Evolutionary conservation across 345 rosid species (phyloP).

Genomic region (Eucalyptus tenuipes): DNA sequence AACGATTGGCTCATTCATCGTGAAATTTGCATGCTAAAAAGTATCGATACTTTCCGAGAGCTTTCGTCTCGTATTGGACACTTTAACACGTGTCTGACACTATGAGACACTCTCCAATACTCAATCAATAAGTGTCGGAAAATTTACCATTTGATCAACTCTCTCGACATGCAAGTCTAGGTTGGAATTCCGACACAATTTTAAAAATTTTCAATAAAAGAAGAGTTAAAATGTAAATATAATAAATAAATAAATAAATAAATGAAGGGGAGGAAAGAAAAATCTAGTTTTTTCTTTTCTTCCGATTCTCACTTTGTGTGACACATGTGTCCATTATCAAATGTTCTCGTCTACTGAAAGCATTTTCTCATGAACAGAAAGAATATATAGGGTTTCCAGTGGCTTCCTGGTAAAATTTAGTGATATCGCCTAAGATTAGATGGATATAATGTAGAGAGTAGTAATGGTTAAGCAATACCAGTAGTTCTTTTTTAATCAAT

Average conservation of each 20-base stretch:
- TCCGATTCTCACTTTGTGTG: no score
- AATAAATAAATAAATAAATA: no score
- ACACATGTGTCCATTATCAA: background rate
- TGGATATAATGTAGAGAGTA: background rate
- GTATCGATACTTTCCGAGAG: fast-evolving
- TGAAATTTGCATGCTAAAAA: background rate
- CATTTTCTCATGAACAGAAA: background rate
- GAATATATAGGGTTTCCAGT: background rate
- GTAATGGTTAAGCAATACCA: background rate
- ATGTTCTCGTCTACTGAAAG: background rate
- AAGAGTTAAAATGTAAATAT: no score
- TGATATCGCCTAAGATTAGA: background rate
- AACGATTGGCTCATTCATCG: background rate
- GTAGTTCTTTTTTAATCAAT: background rate
- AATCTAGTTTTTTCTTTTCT: no score
- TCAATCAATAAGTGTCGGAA: no score
- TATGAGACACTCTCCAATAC: fast-evolving
- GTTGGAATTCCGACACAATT: fast-evolving
- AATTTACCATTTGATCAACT: fast-evolving
- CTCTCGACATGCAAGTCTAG: no score
- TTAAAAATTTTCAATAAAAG: no score
- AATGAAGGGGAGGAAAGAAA: no score
- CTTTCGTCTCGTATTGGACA: fast-evolving
- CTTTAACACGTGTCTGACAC: fast-evolving
- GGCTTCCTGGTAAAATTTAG: background rate